Base-by-base conservation (phyloP, 2,329 filamentous ascomycete genomes). In the Arthrobotrys musiformis region DNA sequence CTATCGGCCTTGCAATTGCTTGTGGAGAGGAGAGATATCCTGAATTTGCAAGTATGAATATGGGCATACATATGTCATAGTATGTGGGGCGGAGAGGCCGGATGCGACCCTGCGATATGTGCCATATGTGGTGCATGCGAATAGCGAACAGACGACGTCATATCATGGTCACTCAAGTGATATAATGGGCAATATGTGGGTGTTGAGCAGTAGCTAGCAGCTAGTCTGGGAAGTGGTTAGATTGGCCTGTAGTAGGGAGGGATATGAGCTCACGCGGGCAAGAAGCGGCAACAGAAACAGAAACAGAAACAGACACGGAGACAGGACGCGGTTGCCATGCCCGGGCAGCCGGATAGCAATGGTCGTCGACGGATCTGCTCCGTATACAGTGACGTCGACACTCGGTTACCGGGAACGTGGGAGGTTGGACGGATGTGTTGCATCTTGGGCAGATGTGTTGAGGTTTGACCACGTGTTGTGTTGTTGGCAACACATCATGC, bases 391-490 rank as follows among this genome's bases (percentile, higher is more conserved):
- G 50, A 58, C 33, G 54, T 37, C 54, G 54, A 37, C 19, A 28
- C 54, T 26, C 33, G 54, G 54, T 58, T n/a, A 19, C 11, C 33
- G 11, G 26, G 22, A n/a, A 7, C 24, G n/a, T n/a, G n/a, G n/a
- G n/a, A n/a, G 17, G 40, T 19, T 37, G 52, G n/a, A n/a, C 17
- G 19, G 46, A 11, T 24, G 7, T 50, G 46, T n/a, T n/a, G n/a
- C 40, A n/a, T 42, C n/a, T 19, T 37, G 52, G 48, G 4, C 7
- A 33, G 15, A 54, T 19, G n/a, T 33, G 26, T 54, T 54, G 50
- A 15, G 13, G 50, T 54, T 54, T 54, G 50, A 19, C 37, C 4
- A n/a, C 28, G 56, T 61, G 56, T 70, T 63, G 67, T 15, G 50
- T 15, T 17, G 24, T 8, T 40, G 2, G 1, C 17, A n/a, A 37